These are phyloP conservation scores for Acanthamoeba polyphaga DNA, from an alignment of 208 protist species.

Conservation along the genomic window DNA sequence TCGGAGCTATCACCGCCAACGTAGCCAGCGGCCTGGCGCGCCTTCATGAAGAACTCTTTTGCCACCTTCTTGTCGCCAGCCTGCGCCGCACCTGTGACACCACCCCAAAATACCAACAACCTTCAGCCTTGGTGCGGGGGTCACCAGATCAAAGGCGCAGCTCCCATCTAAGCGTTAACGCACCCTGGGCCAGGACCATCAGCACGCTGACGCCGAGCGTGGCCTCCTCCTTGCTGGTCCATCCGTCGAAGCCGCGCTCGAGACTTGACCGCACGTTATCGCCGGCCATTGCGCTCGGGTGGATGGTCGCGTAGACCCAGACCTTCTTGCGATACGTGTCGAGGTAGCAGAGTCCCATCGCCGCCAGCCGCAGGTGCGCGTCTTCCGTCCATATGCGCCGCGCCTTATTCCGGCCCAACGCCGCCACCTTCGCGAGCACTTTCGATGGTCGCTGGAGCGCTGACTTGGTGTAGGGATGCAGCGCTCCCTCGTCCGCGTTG, in stretches of 20 bases:
- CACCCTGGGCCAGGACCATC: constrained; percentile 57
- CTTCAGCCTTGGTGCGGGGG: neutral
- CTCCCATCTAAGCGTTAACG: neutral
- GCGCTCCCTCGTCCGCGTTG: no score
- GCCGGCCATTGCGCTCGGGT: constrained; percentile 10
- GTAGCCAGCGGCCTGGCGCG: constrained; percentile 44
- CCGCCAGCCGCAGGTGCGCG: constrained; percentile 9
- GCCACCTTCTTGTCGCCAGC: constrained; percentile 52
- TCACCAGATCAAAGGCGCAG: neutral
- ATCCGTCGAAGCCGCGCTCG: constrained; percentile 22
- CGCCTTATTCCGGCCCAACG: neutral
- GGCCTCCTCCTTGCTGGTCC: constrained; percentile 25
- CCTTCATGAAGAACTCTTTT: constrained; percentile 48
- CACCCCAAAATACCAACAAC: neutral
- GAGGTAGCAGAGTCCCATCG: constrained; percentile 38
- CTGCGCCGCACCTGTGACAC: constrained; percentile 36
- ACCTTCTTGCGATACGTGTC: constrained; percentile 53
- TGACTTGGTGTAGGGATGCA: neutral
- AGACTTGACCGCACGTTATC: neutral
- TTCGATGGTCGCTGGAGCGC: neutral
- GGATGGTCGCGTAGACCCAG: constrained; percentile 61
- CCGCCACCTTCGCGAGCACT: neutral
- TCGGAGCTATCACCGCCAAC: constrained; percentile 6
- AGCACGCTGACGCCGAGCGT: constrained; percentile 49
- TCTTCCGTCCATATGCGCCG: constrained; percentile 49